Conservation (phyloP, 2,329 filamentous ascomycete species). For the Corinectria fuckeliana region DNA sequence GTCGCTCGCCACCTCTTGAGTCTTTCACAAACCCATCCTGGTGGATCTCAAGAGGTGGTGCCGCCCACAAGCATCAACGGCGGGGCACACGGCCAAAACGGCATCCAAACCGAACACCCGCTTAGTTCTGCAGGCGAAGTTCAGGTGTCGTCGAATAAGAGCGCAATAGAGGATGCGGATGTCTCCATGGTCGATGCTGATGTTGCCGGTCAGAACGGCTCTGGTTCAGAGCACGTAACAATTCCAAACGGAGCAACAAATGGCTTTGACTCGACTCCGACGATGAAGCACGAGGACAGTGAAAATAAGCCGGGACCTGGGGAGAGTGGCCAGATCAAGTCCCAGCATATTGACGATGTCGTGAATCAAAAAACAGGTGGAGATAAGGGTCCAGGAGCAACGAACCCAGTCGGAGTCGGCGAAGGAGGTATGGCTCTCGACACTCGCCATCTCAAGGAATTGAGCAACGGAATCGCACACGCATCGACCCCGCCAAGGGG, state of each 20-base stretch:
- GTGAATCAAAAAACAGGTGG: constrained; percentile 4
- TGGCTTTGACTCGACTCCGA: not conserved
- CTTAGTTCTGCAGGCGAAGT: constrained; percentile 9
- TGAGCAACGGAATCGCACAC: constrained; percentile 13
- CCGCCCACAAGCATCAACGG: constrained; percentile 32
- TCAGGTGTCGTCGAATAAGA: constrained; percentile 15
- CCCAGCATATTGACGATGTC: constrained; percentile 2
- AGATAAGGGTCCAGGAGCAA: not conserved
- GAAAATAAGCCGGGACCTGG: not conserved
- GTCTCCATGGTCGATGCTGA: constrained; percentile 43
- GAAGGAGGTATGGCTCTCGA: constrained; percentile 10
- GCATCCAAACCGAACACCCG: constrained; percentile 1
- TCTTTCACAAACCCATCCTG: constrained; percentile 32
- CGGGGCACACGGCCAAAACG: constrained; percentile 24
- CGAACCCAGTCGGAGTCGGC: not conserved
- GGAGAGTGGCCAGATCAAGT: not conserved
- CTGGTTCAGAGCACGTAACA: constrained; percentile 19
- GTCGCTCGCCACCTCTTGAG: constrained; percentile 47
- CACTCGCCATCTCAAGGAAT: constrained; percentile 11
- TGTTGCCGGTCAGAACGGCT: constrained; percentile 27
- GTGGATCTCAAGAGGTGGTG: constrained; percentile 8
- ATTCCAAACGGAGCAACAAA: constrained; percentile 16
- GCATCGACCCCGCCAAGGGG: constrained; percentile 10
- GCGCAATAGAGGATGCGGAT: constrained; percentile 32
- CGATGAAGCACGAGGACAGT: constrained; percentile 20